These are phyloP conservation scores for Trametes elegans DNA, from an alignment of 768 basidiomycete genomes.

Conservation along the genomic window DNA sequence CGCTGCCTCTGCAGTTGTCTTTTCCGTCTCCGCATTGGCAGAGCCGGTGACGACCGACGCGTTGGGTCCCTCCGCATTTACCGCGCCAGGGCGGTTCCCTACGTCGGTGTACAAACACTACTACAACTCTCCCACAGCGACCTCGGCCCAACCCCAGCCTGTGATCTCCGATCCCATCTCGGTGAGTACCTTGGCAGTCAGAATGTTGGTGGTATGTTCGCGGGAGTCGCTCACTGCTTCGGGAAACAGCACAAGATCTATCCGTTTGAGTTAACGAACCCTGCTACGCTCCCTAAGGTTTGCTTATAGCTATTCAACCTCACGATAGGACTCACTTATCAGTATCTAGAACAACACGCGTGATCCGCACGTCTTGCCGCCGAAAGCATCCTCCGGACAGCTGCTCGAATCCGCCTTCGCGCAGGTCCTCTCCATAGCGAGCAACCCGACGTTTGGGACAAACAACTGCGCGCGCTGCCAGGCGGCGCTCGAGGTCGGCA, in stretches of 20 bases:
- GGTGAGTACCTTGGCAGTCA: constrained; percentile 34
- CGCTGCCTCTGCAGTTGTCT: constrained; percentile 5
- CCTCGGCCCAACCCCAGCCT: constrained; percentile 73
- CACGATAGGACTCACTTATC: too few relatives aligned
- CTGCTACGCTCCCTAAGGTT: constrained; percentile 55
- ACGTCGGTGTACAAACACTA: constrained; percentile 63
- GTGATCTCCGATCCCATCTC: constrained; percentile 70
- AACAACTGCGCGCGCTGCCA: constrained; percentile 60
- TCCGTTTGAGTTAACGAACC: constrained; percentile 61
- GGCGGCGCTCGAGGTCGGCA: constrained; percentile 58
- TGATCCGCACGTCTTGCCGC: constrained; percentile 68
- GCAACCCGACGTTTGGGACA: constrained; percentile 50
- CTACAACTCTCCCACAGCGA: constrained; percentile 72
- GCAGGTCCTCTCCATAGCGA: constrained; percentile 55
- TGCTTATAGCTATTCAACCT: too few relatives aligned
- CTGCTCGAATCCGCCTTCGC: constrained; percentile 52
- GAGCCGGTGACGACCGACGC: neutral
- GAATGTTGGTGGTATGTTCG: neutral
- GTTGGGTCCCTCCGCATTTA: constrained; percentile 46
- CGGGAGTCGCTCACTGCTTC: neutral
- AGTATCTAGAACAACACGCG: constrained; percentile 47
- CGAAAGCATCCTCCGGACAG: constrained; percentile 42
- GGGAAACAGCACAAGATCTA: constrained; percentile 52
- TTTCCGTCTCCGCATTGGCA: constrained; percentile 6
- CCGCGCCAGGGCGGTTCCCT: constrained; percentile 62